phyloP scores from a whole-genome alignment of 2,329 filamentous ascomycete species.

The Cryphonectria nitschkei region DNA sequence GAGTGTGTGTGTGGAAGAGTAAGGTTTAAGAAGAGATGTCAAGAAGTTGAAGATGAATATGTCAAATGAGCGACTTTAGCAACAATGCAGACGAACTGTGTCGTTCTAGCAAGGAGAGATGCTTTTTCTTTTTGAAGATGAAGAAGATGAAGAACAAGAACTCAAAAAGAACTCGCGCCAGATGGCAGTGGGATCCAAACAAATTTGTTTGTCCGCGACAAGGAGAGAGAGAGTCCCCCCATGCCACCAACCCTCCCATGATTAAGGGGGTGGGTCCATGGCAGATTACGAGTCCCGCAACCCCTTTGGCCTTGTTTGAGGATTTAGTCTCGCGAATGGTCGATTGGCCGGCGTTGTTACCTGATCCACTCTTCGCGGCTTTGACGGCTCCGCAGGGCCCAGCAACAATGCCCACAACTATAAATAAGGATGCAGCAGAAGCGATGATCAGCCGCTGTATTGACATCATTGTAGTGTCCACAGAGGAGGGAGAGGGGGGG shows the following conservation, averaged over 20 bases:
- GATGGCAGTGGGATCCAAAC: neutral
- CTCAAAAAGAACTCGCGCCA: neutral
- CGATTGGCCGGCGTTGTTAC: slow-evolving; percentile 15
- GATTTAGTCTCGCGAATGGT: neutral
- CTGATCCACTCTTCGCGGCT: slow-evolving; percentile 6
- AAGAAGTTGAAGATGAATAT: neutral
- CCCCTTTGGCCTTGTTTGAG: slow-evolving; percentile 18
- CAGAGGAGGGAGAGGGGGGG: neutral
- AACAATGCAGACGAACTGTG: neutral
- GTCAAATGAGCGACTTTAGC: slow-evolving; percentile 17
- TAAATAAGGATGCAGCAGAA: slow-evolving; percentile 12
- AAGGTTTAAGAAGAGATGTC: neutral
- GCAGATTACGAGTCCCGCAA: slow-evolving; percentile 19
- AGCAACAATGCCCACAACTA: slow-evolving; percentile 11
- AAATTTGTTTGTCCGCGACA: slow-evolving; percentile 8
- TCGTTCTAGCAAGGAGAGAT: neutral
- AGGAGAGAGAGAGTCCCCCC: neutral
- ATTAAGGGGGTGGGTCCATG: slow-evolving; percentile 20
- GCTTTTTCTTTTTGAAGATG: neutral
- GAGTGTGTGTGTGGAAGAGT: neutral
- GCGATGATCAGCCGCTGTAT: neutral
- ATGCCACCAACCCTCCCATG: neutral
- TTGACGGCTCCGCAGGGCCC: slow-evolving; percentile 12
- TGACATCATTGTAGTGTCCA: slow-evolving; percentile 10
- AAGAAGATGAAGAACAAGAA: slow-evolving; percentile 5